Evolutionary conservation across 176 grass and related monocot species (phyloP).

Genomic region (Pontederia paniculata): DNA sequence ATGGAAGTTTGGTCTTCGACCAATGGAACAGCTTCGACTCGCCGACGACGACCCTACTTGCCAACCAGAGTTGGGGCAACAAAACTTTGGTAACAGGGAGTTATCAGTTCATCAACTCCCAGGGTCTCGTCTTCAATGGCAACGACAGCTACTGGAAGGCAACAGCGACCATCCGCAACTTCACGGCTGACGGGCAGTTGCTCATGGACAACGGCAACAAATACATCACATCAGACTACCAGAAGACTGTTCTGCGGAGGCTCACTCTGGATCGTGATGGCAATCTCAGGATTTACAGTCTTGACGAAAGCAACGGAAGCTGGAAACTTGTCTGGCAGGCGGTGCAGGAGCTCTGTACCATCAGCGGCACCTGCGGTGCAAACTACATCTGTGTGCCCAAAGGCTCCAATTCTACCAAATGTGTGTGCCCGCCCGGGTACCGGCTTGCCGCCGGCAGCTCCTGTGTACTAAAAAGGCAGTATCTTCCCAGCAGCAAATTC

Average conservation of each 20-base stretch:
- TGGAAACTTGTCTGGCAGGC: slow-evolving; percentile 55
- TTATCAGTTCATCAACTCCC: slow-evolving; percentile 22
- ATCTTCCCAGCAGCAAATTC: slow-evolving; percentile 31
- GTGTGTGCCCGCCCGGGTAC: slow-evolving; percentile 81
- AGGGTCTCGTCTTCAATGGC: slow-evolving; percentile 11
- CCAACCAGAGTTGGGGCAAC: slow-evolving; percentile 17
- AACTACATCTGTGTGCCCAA: slow-evolving; percentile 55
- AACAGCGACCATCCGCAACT: not conserved
- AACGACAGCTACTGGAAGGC: slow-evolving; percentile 11
- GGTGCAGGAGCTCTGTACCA: slow-evolving; percentile 65
- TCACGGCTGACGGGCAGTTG: slow-evolving; percentile 33
- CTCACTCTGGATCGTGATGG: slow-evolving; percentile 65
- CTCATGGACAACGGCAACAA: rapidly evolving
- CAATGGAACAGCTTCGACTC: slow-evolving; percentile 29
- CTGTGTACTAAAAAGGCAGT: not conserved
- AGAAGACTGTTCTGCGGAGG: slow-evolving; percentile 21
- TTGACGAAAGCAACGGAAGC: not conserved
- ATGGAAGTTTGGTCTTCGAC: slow-evolving; percentile 24
- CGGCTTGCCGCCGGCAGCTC: not conserved
- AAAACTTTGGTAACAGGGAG: slow-evolving; percentile 25
- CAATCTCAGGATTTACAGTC: slow-evolving; percentile 74
- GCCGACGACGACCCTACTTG: slow-evolving; percentile 49
- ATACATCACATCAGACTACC: slow-evolving; percentile 37
- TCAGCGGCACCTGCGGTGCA: slow-evolving; percentile 38
- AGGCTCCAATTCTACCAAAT: slow-evolving; percentile 18